phyloP scores from a whole-genome alignment of 805 yeast genomes.

The Kuraishia hungarica region DNA sequence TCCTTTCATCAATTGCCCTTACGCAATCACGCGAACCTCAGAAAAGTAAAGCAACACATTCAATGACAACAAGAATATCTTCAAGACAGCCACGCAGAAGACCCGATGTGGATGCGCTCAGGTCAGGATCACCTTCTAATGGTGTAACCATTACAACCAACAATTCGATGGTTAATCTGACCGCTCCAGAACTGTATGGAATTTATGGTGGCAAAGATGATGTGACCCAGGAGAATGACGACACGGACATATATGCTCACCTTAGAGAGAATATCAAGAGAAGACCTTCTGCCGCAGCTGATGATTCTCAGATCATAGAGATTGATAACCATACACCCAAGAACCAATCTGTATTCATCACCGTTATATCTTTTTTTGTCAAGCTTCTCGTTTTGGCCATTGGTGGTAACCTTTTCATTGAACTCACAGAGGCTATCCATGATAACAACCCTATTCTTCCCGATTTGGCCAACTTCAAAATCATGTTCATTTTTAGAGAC shows the following conservation, averaged over 20 bases:
- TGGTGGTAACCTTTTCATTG: constrained; percentile 47
- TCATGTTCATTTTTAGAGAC: constrained; percentile 5
- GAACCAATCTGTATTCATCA: not conserved
- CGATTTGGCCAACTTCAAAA: constrained; percentile 15
- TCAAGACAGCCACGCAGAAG: constrained; percentile 5
- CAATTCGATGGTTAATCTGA: constrained; percentile 13
- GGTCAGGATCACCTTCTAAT: constrained; percentile 4
- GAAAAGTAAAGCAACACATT: no score
- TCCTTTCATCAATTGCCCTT: no score
- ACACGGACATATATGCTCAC: constrained; percentile 19
- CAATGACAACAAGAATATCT: not conserved
- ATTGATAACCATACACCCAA: not conserved
- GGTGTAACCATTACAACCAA: not conserved
- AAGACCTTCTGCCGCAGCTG: not conserved
- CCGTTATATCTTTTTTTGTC: not conserved
- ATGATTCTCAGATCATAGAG: not conserved
- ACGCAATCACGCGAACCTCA: no score
- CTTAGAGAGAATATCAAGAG: constrained; percentile 25
- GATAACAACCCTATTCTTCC: constrained; percentile 20
- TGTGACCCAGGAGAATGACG: constrained; percentile 16
- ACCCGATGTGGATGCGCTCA: constrained; percentile 8
- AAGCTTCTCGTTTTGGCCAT: constrained; percentile 20
- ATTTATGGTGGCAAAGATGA: constrained; percentile 24
- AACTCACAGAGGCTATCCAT: constrained; percentile 42
- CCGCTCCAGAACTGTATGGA: constrained; percentile 18